Conservation (phyloP, 2,329 filamentous ascomycete genomes). For the Seiridium unicorne region DNA sequence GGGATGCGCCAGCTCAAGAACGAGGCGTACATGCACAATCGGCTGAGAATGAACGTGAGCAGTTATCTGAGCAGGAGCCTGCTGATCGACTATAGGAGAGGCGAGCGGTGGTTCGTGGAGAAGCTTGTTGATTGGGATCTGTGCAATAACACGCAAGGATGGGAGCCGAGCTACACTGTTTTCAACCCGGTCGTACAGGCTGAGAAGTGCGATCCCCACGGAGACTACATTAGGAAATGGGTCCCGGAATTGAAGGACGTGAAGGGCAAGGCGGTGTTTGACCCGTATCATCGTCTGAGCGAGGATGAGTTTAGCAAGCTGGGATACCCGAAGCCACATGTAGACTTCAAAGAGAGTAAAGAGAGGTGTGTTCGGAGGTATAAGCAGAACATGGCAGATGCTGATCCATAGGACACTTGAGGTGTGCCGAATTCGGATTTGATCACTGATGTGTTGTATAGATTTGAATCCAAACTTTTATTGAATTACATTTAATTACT, state of each 20-base stretch:
- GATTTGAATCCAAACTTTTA: too few relatives aligned
- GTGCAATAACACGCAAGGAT: conserved; percentile 63
- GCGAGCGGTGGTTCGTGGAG: conserved; percentile 65
- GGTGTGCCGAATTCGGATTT: too few relatives aligned
- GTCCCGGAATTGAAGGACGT: conserved; percentile 60
- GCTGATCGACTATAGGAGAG: conserved; percentile 63
- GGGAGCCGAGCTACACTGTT: conserved; percentile 71
- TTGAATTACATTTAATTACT: too few relatives aligned
- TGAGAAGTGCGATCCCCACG: conserved; percentile 65
- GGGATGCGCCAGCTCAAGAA: conserved; percentile 62
- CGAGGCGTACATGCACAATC: conserved; percentile 65
- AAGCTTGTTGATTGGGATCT: conserved; percentile 61
- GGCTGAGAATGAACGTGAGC: conserved; percentile 62
- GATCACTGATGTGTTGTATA: too few relatives aligned
- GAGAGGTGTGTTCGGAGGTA: conserved; percentile 60
- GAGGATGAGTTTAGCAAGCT: conserved; percentile 46
- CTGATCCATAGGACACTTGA: conserved; percentile 12
- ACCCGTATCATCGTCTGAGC: conserved; percentile 58
- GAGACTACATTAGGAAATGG: conserved; percentile 66
- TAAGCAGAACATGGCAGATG: conserved; percentile 40
- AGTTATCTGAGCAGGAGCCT: conserved; percentile 65
- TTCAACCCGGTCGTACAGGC: conserved; percentile 69
- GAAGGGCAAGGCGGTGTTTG: conserved; percentile 60
- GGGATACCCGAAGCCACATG: conserved; percentile 61
- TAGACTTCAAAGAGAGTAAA: conserved; percentile 59